These are phyloP conservation scores for Pyrenophora tritici-repentis DNA, from an alignment of 2,329 filamentous ascomycete genomes.

Conservation along the genomic window DNA sequence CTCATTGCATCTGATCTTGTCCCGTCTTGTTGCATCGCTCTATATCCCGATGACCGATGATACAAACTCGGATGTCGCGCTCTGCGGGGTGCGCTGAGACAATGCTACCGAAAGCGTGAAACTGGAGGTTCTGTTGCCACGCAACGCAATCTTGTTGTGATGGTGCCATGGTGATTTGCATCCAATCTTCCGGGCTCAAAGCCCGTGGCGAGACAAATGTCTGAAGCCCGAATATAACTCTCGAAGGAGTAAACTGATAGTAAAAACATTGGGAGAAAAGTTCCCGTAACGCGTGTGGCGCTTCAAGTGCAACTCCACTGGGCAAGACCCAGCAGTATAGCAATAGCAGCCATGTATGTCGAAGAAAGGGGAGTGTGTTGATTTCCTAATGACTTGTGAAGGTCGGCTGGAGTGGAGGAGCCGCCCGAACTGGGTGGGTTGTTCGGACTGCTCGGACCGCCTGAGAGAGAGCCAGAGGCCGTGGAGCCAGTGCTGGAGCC, in stretches of 20 bases:
- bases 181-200: too few species aligned
- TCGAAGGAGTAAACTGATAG: neutral
- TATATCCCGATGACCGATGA: too few species aligned
- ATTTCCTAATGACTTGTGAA: constrained; percentile 5
- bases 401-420: neutral
- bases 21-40: too few species aligned
- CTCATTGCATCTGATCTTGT: too few species aligned
- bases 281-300: too few species aligned
- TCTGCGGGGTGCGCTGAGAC: too few species aligned
- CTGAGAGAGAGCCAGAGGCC: neutral
- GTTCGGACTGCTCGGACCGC: neutral
- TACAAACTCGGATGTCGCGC: too few species aligned
- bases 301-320: constrained; percentile 22
- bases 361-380: constrained; percentile 9
- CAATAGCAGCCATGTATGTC: constrained; percentile 5
- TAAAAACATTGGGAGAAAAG: neutral
- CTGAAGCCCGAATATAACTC: too few species aligned
- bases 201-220: neutral
- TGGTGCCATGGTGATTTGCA: too few species aligned
- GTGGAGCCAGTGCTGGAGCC: neutral
- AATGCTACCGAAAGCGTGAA: too few species aligned
- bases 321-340: constrained; percentile 10
- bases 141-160: too few species aligned
- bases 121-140: too few species aligned
- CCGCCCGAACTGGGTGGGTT: neutral